Base-by-base conservation (phyloP, 2,329 filamentous ascomycete species). In the Pseudocercospora macadamiae region DNA sequence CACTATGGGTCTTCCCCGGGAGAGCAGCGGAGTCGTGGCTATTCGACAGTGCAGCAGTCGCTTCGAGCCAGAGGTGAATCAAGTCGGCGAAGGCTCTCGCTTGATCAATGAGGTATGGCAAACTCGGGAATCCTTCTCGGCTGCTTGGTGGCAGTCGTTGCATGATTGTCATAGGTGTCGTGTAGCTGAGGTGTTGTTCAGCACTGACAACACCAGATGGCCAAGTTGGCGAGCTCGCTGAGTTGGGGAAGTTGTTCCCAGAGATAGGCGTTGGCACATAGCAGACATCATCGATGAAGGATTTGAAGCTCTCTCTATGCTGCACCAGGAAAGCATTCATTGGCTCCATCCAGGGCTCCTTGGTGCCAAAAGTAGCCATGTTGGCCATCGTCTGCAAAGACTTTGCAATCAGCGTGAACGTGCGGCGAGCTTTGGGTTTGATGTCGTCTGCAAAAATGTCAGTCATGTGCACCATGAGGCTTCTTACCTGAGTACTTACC, bases 261-360 rank as follows among this genome's bases (percentile, higher is more conserved):
- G 73, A 72, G 49, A 85, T 83, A 47, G 92, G 88, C 2, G 88
- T 84, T 1, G 91, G 88, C 54, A 97, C 90, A 7, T 88, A 86
- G 77, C 93, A 97, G 47, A 97, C 85, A 26, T 86, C 82, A 71
- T 97, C 93, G 60, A 97, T 89, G 68, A 93, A 97, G 47, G 88
- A 84, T 73, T 93, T 96, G 75, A 97, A 91, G 36, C 89, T 85
- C 67, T 88, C 83, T 18, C 92, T 86, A 69, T 96, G 88, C 1
- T 85, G 81, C 7, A 82, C 83, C 47, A 97, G 79, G 68, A 97
- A 97, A 42, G 84, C 85, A 71, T 97, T 97, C 93, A 97, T 97
- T 0, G 92, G 92, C 76, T 96, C 93, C 93, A 97, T 97, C 91
- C 92, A 97, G n/a, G 89, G 87, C 74, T 97, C 93, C 72, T 96